Percentiles rank a stretch among this genome's conserved stretches.
Evolutionary conservation across 306 rosid genomes (phyloP).

Genomic region (Corylus americana): DNA sequence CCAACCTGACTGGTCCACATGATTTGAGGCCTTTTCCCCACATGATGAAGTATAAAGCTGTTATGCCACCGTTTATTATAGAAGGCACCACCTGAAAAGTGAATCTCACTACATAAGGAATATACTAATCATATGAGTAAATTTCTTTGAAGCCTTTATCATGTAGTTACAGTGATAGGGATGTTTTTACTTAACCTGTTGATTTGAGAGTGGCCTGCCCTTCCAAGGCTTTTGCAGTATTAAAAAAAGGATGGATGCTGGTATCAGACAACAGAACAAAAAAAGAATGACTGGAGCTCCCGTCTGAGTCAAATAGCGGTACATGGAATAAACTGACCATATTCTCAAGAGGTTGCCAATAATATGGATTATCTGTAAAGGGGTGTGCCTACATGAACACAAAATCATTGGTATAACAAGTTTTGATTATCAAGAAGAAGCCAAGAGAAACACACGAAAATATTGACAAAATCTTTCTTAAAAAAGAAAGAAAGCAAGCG

Average conservation of each 20-base stretch:
- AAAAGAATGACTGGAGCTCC: slow-evolving; percentile 91
- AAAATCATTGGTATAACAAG: slow-evolving; percentile 25
- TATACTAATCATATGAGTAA: slow-evolving; percentile 16
- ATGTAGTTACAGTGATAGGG: slow-evolving; percentile 2
- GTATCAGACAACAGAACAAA: slow-evolving; percentile 75
- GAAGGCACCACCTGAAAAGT: slow-evolving; percentile 87
- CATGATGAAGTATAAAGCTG: slow-evolving; percentile 79
- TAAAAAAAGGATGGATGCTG: slow-evolving; percentile 76
- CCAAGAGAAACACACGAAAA: not conserved
- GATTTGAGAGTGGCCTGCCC: slow-evolving; percentile 89
- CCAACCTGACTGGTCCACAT: slow-evolving; percentile 98
- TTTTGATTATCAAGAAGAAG: not conserved
- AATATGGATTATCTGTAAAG: slow-evolving; percentile 86
- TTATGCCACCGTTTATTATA: slow-evolving; percentile 86
- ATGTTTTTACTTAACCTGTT: slow-evolving; percentile 59
- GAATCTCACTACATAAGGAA: slow-evolving; percentile 32
- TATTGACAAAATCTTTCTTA: not conserved
- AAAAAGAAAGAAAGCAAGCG: not conserved
- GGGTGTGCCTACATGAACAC: slow-evolving; percentile 66
- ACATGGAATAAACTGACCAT: slow-evolving; percentile 95
- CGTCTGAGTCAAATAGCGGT: slow-evolving; percentile 68
- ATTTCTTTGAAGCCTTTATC: slow-evolving; percentile 2
- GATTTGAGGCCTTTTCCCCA: slow-evolving; percentile 99
- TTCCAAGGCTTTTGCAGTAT: slow-evolving; percentile 96
- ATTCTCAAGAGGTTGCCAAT: slow-evolving; percentile 85